Evolutionary conservation across 148 eudicot genomes (phyloP).

Genomic region (Oxyria digyna): DNA sequence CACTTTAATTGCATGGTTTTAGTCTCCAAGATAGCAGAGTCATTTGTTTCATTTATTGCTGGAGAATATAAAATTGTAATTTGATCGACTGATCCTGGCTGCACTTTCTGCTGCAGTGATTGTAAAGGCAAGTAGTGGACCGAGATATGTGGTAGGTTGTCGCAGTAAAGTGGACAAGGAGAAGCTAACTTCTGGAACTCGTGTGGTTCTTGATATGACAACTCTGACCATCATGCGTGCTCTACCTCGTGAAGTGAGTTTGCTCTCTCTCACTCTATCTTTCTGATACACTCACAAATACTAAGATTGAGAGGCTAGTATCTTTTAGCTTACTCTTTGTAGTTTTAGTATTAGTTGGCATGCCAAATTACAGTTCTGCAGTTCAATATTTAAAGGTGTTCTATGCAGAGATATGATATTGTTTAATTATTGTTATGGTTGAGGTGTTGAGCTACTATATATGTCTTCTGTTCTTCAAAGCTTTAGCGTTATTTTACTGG

Average conservation of each 20-base stretch:
- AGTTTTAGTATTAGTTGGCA: neutral
- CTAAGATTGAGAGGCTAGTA: neutral
- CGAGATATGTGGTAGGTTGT: conserved; percentile 96
- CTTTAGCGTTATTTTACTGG: neutral
- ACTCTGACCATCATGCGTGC: conserved; percentile 96
- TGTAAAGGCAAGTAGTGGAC: conserved; percentile 98
- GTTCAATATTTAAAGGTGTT: neutral
- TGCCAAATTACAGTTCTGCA: neutral
- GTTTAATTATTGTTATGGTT: neutral
- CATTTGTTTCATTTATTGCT: neutral
- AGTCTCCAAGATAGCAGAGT: neutral
- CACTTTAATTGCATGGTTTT: neutral
- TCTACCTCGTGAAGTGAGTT: conserved; percentile 88
- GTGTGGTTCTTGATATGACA: conserved; percentile 98
- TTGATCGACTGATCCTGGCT: neutral
- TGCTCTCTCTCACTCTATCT: neutral
- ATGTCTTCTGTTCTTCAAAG: neutral
- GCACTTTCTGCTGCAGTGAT: conserved; percentile 36
- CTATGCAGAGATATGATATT: neutral
- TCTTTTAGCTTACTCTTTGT: neutral
- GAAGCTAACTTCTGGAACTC: conserved; percentile 80
- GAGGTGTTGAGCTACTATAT: neutral
- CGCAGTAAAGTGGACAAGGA: conserved; percentile 97
- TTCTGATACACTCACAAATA: neutral
- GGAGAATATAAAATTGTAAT: neutral